Evolutionary conservation across 805 yeast genomes (phyloP).

Genomic region (Metschnikowia aberdeeniae): DNA sequence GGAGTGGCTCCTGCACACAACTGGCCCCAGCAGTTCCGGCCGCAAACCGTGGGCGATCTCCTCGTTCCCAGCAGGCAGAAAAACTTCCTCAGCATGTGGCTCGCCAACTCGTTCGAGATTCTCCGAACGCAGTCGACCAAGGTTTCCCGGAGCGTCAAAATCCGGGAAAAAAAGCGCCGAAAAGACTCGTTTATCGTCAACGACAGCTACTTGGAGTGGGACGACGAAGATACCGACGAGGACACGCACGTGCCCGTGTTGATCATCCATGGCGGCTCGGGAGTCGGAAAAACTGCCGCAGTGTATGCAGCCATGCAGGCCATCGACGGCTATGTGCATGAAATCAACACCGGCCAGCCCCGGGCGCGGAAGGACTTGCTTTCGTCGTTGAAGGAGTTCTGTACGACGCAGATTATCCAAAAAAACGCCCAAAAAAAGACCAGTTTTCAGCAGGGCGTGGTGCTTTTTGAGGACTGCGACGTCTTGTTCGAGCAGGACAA

Average conservation of each 20-base stretch:
- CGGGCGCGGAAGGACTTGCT: conserved; percentile 70
- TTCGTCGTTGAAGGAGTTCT: conserved; percentile 65
- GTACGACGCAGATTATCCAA: conserved; percentile 80
- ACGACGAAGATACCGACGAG: conserved; percentile 27
- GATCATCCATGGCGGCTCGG: conserved; percentile 65
- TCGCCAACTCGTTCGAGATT: conserved; percentile 34
- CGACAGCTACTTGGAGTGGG: conserved; percentile 19
- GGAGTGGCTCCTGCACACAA: background rate
- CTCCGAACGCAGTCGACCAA: conserved; percentile 28
- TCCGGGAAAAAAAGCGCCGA: conserved; percentile 20
- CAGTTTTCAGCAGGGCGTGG: conserved; percentile 55
- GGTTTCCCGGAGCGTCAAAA: conserved; percentile 29
- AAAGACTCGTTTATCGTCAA: conserved; percentile 36
- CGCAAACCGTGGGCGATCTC: conserved; percentile 30
- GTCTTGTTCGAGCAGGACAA: conserved; percentile 72
- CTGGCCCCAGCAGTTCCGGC: conserved; percentile 39
- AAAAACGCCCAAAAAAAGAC: conserved; percentile 21
- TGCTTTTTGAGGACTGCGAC: conserved; percentile 84
- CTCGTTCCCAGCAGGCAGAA: conserved; percentile 27
- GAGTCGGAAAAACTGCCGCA: conserved; percentile 75
- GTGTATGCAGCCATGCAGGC: conserved; percentile 64
- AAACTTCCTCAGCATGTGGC: conserved; percentile 34
- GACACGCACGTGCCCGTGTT: conserved; percentile 56
- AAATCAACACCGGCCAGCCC: conserved; percentile 69
- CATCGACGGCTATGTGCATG: conserved; percentile 69